Evolutionary conservation across 2,329 filamentous ascomycete species (phyloP), one percentile per base, ranked within the genome.

Genomic region (Colletotrichum sp.): DNA sequence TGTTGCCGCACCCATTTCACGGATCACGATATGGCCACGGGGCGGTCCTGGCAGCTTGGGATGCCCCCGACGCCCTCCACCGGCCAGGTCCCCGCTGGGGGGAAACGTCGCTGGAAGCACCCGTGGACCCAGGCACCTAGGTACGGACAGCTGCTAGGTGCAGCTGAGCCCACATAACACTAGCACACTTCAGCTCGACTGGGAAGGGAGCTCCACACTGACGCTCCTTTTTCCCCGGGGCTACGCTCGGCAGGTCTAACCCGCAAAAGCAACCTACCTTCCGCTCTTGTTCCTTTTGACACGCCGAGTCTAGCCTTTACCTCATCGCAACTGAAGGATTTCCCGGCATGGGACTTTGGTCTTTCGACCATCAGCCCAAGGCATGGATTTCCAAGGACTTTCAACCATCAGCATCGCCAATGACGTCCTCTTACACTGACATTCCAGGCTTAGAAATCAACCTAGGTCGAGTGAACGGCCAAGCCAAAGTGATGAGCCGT

Each of bases 21-120:
- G 70, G 68, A 75, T 73, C 70, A 52, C 64, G 70, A 76, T 76
- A 32, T 66, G 68, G 26, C 43, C 65, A 69, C 65, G 36, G 64
- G 59, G 60, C 32, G 70, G 68, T 55, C 70, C 70, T 68, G 65
- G 59, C 59, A 67, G 39, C 26, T 36, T 36, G 66, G 52, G 52
- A 60, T 34, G 4, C n/a, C 55, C 59, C 59, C 14, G 32, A 28
- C 6, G 26, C 16, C 55, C 43, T 52, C 43, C 43, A 52, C 32
- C 57, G 28, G 32, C 66, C 8, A 30, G 39, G 43, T 21, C 64
- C 32, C 67, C 59, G 59, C 59, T 59, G 65, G 34, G 26, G 65
- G 52, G 72, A 75, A 72, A 34, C 32, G 36, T 67, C 16, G 39
- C 66, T 70, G 59, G 48, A 72, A 72, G 28, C 34, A 52, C 43